Evolutionary conservation across 768 basidiomycete genomes (phyloP).

Genomic region (Hericium alpestre): DNA sequence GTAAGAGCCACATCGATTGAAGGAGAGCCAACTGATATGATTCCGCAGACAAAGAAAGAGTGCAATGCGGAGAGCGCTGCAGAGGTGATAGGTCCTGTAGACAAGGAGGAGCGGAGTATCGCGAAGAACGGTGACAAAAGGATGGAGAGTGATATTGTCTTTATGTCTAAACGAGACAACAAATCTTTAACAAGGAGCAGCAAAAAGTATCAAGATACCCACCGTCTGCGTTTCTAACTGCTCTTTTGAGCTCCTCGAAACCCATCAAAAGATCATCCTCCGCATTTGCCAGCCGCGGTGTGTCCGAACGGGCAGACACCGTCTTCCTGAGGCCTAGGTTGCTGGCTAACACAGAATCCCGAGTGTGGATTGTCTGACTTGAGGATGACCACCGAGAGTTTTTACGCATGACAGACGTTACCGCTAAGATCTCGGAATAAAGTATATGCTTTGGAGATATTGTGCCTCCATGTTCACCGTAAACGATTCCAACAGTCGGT

Average conservation of each 20-base stretch:
- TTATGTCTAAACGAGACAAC: constrained; percentile 38
- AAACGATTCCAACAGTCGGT: neutral
- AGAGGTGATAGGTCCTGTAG: constrained; percentile 96
- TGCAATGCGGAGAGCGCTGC: constrained; percentile 81
- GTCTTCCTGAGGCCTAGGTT: constrained; percentile 66
- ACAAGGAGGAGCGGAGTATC: constrained; percentile 85
- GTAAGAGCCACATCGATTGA: constrained; percentile 58
- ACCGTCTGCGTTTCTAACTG: constrained; percentile 62
- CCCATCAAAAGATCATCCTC: constrained; percentile 85
- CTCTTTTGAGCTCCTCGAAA: constrained; percentile 77
- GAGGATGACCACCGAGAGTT: constrained; percentile 93
- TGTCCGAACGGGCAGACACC: constrained; percentile 29
- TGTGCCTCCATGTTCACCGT: neutral
- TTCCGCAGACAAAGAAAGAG: constrained; percentile 71
- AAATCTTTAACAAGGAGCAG: neutral
- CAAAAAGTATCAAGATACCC: constrained; percentile 10
- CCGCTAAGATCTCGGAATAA: constrained; percentile 81
- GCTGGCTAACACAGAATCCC: constrained; percentile 60
- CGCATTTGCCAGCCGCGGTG: constrained; percentile 41
- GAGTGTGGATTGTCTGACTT: constrained; percentile 44
- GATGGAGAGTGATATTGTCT: constrained; percentile 42
- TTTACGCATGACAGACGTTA: constrained; percentile 93
- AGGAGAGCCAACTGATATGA: constrained; percentile 50
- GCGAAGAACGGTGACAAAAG: constrained; percentile 85
- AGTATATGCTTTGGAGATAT: constrained; percentile 70